These are phyloP conservation scores for Mucor saturninus DNA, from an alignment of 371 early-diverging fungal genomes.

Conservation along the genomic window DNA sequence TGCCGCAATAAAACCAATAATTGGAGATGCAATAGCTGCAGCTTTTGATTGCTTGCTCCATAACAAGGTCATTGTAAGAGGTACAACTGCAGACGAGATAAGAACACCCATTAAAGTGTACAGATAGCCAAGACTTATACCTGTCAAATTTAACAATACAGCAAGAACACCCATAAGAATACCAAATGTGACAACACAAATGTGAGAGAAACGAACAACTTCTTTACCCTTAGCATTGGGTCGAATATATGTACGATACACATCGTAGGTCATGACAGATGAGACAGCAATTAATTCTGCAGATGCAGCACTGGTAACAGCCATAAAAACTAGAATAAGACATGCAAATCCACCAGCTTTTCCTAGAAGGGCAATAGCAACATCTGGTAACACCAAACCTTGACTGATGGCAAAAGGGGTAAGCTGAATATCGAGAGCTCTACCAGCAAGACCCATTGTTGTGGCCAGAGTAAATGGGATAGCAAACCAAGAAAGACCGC, in stretches of 20 bases:
- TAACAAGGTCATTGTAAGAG: slow-evolving; percentile 64
- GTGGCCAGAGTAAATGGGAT: slow-evolving; percentile 76
- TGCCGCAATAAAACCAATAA: slow-evolving; percentile 59
- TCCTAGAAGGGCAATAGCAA: slow-evolving; percentile 67
- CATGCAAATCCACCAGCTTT: slow-evolving; percentile 65
- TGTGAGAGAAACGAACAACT: slow-evolving; percentile 64
- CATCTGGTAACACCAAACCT: slow-evolving; percentile 69
- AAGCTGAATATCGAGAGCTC: slow-evolving; percentile 65
- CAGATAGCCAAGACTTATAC: slow-evolving; percentile 69
- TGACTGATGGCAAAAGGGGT: slow-evolving; percentile 56
- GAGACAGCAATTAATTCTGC: slow-evolving; percentile 76
- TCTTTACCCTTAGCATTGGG: slow-evolving; percentile 64
- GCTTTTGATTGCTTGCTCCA: slow-evolving; percentile 66
- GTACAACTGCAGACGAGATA: slow-evolving; percentile 67
- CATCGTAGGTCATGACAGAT: slow-evolving; percentile 71
- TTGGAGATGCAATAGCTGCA: slow-evolving; percentile 60
- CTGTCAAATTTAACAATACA: slow-evolving; percentile 61
- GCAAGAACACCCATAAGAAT: slow-evolving; percentile 71
- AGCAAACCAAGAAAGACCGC: slow-evolving; percentile 74
- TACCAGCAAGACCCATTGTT: slow-evolving; percentile 68
- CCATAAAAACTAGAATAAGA: slow-evolving; percentile 71
- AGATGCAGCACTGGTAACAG: slow-evolving; percentile 70
- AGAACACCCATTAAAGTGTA: slow-evolving; percentile 71
- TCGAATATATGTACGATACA: slow-evolving; percentile 70
- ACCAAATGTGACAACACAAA: slow-evolving; percentile 62